Evolutionary conservation across 73 alveolate genomes (phyloP).

Genomic region (Tetrahymena borealis): DNA sequence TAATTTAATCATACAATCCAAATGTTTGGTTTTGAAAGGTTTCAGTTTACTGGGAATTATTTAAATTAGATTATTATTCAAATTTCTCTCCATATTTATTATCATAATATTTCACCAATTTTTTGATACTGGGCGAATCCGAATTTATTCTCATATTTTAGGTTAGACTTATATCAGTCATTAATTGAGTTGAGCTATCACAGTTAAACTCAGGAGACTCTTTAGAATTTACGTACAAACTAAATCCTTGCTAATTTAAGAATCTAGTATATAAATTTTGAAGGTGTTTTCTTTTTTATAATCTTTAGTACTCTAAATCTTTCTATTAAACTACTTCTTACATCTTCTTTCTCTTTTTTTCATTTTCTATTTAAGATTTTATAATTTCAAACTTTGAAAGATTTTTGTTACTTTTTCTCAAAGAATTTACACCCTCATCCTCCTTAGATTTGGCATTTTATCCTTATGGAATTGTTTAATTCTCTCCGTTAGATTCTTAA

Average conservation of each 20-base stretch:
- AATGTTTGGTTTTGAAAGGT: background rate
- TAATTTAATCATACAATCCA: background rate
- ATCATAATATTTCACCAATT: background rate
- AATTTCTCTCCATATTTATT: background rate
- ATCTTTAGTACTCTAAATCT: background rate
- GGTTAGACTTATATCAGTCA: background rate
- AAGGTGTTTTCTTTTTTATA: background rate
- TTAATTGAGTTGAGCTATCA: background rate
- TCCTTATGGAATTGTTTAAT: background rate
- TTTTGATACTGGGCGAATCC: background rate
- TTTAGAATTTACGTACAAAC: background rate
- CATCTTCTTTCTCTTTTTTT: background rate
- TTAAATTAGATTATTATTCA: background rate
- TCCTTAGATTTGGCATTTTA: background rate
- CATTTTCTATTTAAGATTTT: background rate
- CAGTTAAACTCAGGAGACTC: background rate
- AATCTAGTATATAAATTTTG: background rate
- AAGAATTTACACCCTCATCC: background rate
- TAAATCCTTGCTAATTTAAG: background rate
- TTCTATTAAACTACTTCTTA: background rate
- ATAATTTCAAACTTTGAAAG: background rate
- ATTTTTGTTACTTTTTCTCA: background rate
- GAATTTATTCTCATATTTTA: background rate
- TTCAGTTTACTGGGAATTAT: background rate
- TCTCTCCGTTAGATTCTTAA: too few relatives aligned